phyloP scores from a whole-genome alignment of 2,329 filamentous ascomycete genomes.

The Tolypocladium guangdongense region DNA sequence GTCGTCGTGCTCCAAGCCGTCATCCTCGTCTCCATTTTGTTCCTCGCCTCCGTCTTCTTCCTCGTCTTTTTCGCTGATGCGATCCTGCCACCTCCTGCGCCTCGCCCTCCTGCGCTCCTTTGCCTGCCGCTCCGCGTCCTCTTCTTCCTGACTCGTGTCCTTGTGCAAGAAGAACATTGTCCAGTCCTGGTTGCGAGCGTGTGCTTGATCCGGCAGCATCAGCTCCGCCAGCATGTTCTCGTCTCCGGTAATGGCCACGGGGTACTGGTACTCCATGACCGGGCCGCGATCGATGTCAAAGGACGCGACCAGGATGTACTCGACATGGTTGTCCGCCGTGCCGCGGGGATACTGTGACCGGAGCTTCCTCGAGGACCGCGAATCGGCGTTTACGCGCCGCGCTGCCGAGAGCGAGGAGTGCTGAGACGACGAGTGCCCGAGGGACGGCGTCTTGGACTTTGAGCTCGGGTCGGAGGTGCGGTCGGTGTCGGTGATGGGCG shows the following conservation, averaged over 20 bases:
- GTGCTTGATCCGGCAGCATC: slow-evolving; percentile 95
- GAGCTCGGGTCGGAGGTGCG: slow-evolving; percentile 48
- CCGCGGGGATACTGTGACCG: slow-evolving; percentile 69
- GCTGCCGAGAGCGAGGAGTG: slow-evolving; percentile 48
- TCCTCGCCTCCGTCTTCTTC: slow-evolving; percentile 27
- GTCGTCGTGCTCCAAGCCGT: slow-evolving; percentile 40
- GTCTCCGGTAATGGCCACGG: slow-evolving; percentile 87
- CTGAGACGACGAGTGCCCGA: slow-evolving; percentile 45
- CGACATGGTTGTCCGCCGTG: slow-evolving; percentile 81
- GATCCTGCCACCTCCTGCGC: slow-evolving; percentile 41
- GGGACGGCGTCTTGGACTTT: slow-evolving; percentile 49
- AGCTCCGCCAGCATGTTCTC: slow-evolving; percentile 97
- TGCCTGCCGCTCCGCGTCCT: slow-evolving; percentile 56
- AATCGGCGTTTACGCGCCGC: slow-evolving; percentile 37
- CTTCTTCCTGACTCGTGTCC: slow-evolving; percentile 74
- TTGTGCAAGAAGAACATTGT: slow-evolving; percentile 99
- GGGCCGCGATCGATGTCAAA: slow-evolving; percentile 96
- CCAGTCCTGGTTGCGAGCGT: slow-evolving; percentile 93
- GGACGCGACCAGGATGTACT: slow-evolving; percentile 94
- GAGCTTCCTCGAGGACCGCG: slow-evolving; percentile 43
- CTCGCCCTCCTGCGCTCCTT: slow-evolving; percentile 41
- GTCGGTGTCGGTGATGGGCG: slow-evolving; percentile 38
- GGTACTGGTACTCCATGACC: slow-evolving; percentile 97
- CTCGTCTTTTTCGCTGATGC: slow-evolving; percentile 28
- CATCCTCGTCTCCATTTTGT: slow-evolving; percentile 32